These are phyloP conservation scores for Phytophthora meadii DNA, from an alignment of 352 stramenopile genomes.

Conservation along the genomic window DNA sequence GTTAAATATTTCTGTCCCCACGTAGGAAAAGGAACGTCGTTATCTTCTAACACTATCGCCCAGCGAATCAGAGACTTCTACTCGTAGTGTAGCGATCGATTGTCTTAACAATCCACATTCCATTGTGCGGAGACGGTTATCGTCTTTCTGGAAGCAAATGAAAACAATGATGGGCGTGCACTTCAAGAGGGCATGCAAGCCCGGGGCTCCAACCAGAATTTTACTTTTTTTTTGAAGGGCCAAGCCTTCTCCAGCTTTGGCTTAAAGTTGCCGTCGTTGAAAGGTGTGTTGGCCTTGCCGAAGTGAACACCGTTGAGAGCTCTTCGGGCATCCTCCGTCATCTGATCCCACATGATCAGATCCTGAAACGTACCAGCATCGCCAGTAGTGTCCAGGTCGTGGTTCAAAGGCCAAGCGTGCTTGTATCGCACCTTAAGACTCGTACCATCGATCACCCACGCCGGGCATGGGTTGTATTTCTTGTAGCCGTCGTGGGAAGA, in stretches of 20 bases:
- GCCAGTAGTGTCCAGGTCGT: slow-evolving; percentile 8
- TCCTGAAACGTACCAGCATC: slow-evolving; percentile 14
- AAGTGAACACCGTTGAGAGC: slow-evolving; percentile 4
- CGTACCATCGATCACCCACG: background rate
- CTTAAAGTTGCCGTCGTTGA: slow-evolving; percentile 10
- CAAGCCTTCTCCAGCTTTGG: slow-evolving; percentile 4
- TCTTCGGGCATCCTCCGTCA: slow-evolving; percentile 1
- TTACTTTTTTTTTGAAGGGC: background rate
- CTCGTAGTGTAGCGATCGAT: no score
- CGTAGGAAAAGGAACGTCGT: no score
- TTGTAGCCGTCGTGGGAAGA: slow-evolving; percentile 10
- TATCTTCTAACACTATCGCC: no score
- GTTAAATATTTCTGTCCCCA: no score
- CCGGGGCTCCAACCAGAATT: no score
- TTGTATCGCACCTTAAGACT: slow-evolving; percentile 10
- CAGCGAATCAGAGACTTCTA: no score
- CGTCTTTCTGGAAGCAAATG: no score
- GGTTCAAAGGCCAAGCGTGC: slow-evolving; percentile 3
- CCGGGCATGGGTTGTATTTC: slow-evolving; percentile 8
- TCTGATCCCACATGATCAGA: slow-evolving; percentile 14
- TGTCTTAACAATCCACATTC: no score
- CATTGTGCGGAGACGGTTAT: no score
- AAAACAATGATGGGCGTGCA: no score
- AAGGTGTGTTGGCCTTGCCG: slow-evolving; percentile 7
- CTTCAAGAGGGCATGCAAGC: no score